Evolutionary conservation across 2,329 filamentous ascomycete species (phyloP).

Genomic region (Aspergillus flavus): DNA sequence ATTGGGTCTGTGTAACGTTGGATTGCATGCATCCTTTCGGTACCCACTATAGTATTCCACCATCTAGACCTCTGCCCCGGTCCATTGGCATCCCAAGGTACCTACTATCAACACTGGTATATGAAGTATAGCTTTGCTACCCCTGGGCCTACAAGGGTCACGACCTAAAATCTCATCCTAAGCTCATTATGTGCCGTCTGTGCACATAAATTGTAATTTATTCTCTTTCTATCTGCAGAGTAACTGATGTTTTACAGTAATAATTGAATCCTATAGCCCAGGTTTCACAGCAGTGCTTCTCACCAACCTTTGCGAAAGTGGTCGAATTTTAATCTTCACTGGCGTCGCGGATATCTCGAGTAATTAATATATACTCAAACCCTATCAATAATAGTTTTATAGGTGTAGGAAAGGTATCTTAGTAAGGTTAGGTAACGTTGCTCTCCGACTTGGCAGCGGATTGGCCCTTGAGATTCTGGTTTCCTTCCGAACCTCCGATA

Average conservation of each 20-base stretch:
- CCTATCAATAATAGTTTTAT: background rate
- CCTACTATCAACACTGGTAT: background rate
- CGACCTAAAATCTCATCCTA: slow-evolving; percentile 4
- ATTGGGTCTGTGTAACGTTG: slow-evolving; percentile 6
- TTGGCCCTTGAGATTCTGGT: background rate
- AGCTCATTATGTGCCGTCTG: background rate
- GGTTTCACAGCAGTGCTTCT: background rate
- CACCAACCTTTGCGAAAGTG: background rate
- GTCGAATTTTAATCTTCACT: slow-evolving; percentile 9
- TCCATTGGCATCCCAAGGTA: background rate
- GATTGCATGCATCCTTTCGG: background rate
- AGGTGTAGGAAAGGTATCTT: background rate
- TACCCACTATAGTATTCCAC: background rate
- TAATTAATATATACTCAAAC: background rate
- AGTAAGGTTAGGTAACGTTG: background rate
- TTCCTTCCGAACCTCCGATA: background rate
- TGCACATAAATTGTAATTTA: background rate
- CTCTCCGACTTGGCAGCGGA: background rate
- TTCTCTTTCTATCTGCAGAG: background rate
- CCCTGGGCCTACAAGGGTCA: background rate
- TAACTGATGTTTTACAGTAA: background rate
- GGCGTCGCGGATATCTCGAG: background rate
- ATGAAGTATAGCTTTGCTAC: background rate
- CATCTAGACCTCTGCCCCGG: background rate
- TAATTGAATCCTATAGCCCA: background rate